These are phyloP conservation scores for Tricholoma hemisulphureum DNA, from an alignment of 768 basidiomycete species.

Conservation along the genomic window DNA sequence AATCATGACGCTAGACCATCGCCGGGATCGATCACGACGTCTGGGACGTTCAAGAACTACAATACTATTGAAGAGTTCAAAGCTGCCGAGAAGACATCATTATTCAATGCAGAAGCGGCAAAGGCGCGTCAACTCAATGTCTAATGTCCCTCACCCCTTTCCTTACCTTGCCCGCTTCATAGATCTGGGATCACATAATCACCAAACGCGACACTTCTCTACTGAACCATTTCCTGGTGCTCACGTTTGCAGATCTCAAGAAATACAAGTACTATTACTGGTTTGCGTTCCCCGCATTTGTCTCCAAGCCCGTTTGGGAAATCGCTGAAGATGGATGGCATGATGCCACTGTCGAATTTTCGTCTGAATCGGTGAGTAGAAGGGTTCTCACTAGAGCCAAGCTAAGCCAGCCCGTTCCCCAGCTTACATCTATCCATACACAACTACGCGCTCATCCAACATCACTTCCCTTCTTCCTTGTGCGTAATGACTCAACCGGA, in stretches of 20 bases:
- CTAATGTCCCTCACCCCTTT: slow-evolving; percentile 3
- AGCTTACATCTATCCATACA: slow-evolving; percentile 55
- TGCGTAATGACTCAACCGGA: slow-evolving; percentile 36
- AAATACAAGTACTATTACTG: slow-evolving; percentile 98
- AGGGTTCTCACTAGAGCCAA: background rate
- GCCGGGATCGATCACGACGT: slow-evolving; percentile 48
- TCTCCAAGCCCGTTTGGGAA: slow-evolving; percentile 89
- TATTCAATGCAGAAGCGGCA: slow-evolving; percentile 73
- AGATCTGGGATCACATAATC: slow-evolving; percentile 72
- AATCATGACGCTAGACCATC: slow-evolving; percentile 35
- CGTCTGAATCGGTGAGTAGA: slow-evolving; percentile 37
- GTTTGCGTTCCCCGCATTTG: slow-evolving; percentile 95
- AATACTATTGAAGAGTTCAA: slow-evolving; percentile 98
- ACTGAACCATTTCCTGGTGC: slow-evolving; percentile 79
- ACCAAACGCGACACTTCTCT: slow-evolving; percentile 50
- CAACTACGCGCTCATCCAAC: slow-evolving; percentile 40
- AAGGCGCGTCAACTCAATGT: too few species aligned
- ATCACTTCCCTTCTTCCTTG: slow-evolving; percentile 60
- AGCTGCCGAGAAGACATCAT: slow-evolving; percentile 79
- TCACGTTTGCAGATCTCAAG: slow-evolving; percentile 96
- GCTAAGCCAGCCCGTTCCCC: background rate
- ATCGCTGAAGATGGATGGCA: slow-evolving; percentile 63
- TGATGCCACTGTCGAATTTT: slow-evolving; percentile 44
- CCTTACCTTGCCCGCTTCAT: background rate
- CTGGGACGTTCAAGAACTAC: slow-evolving; percentile 85